Evolutionary conservation across 345 rosid genomes (phyloP), one percentile per base, ranked within the genome.

Genomic region (Eucalyptus dawsonii): DNA sequence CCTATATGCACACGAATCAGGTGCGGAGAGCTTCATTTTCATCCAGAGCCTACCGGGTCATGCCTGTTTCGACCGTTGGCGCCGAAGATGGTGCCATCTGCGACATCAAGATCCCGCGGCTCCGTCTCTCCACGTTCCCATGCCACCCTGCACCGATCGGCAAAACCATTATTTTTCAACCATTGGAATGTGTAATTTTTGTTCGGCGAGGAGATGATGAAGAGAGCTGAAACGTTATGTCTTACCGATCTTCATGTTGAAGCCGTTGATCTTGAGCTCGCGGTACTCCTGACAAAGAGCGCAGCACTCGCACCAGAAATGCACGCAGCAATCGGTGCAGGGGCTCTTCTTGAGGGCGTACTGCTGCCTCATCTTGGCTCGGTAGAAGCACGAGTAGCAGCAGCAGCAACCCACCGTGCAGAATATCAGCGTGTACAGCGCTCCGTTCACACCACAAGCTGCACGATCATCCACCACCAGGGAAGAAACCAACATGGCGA

Each of bases 391-490:
- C 6, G 94, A 89, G 88, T 87, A 93, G 89, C 89, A 92, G 53
- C 93, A 89, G 3, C 93, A 80, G 62, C 89, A 91, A 1, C 91
- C 83, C 1, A 89, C 90, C 86, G 91, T 90, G 34, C 90, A 92
- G 5, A 89, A 49, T 7, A 92, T 85, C 25, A 93, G 31, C 5
- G 90, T 81, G 91, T 92, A 93, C 6, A 93, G 89, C 31, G 93
- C 93, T 80, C 93, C 94, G 80, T 89, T 90, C 51, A 91, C 93
- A 9, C 91, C 92, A 44, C 92, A 93, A 29, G 94, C 94, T 93
- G 92, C 91, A 40, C 44, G 42, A 69, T 34, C 27, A 19, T 72
- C 13, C 83, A 19, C 83, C 83, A 10, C 83, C 45, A 44, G 45
- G 14, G 45, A 72, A 37, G 83, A 37, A 37, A 37, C 42, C 83